Percentiles rank a stretch among this genome's conserved stretches.
These are phyloP conservation scores for Heracleum sosnowskyi DNA, from an alignment of 129 eudicot genomes.

Conservation along the genomic window DNA sequence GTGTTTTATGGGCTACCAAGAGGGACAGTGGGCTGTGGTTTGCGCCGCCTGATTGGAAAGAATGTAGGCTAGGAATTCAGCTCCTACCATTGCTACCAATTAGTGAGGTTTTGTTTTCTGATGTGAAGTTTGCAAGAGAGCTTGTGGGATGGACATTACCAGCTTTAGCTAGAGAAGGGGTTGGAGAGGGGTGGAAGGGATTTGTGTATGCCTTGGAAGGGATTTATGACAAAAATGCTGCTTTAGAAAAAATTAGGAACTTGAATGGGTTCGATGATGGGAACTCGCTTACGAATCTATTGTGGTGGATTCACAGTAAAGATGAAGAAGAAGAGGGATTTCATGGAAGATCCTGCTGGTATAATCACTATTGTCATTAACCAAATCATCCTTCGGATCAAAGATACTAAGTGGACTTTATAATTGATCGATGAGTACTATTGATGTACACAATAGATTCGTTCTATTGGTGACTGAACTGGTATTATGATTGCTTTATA, in stretches of 20 bases:
- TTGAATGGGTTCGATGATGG: conserved; percentile 75
- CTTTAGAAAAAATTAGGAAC: conserved; percentile 47
- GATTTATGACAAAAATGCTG: conserved; percentile 53
- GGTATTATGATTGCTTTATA: not conserved
- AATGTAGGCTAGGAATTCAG: conserved; percentile 77
- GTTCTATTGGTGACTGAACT: not conserved
- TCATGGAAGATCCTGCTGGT: conserved; percentile 49
- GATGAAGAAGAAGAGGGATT: conserved; percentile 45
- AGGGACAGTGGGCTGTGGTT: conserved; percentile 96
- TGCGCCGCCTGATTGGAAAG: conserved; percentile 82
- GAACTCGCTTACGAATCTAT: conserved; percentile 63
- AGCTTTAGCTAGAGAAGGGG: conserved; percentile 67
- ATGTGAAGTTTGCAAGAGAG: conserved; percentile 41
- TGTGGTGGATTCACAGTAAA: conserved; percentile 90
- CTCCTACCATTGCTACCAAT: conserved; percentile 68
- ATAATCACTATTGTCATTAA: conserved; percentile 55
- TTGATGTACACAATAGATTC: not conserved
- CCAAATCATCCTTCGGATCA: not conserved
- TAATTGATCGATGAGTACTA: conserved; percentile 9
- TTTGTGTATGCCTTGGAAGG: conserved; percentile 81
- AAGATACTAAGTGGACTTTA: not conserved
- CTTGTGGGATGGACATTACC: conserved; percentile 76
- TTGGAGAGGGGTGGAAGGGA: conserved; percentile 95
- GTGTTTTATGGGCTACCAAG: conserved; percentile 79
- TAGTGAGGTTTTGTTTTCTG: conserved; percentile 66